These are phyloP conservation scores for Dipteronia dyeriana DNA, from an alignment of 345 rosid genomes.

Conservation along the genomic window DNA sequence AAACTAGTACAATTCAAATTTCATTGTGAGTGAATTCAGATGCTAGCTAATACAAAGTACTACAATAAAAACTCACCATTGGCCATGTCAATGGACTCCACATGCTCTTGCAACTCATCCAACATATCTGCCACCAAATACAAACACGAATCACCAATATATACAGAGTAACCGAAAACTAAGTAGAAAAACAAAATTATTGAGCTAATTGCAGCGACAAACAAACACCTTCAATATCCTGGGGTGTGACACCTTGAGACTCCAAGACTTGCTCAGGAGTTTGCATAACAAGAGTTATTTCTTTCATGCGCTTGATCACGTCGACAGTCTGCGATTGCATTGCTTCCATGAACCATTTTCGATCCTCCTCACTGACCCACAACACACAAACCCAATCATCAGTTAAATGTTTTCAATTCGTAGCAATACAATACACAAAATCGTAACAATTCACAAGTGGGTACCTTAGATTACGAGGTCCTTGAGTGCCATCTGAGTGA, in stretches of 20 bases:
- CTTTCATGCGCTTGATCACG: conserved; percentile 82
- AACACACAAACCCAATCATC: neutral
- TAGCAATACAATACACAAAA: neutral
- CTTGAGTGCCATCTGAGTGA: conserved; percentile 71
- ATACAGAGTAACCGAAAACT: neutral
- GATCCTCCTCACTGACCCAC: conserved; percentile 70
- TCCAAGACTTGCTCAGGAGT: conserved; percentile 67
- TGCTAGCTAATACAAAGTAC: neutral
- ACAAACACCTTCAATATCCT: conserved; percentile 69
- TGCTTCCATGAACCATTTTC: conserved; percentile 94
- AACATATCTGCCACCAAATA: conserved; percentile 48
- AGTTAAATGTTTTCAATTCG: neutral
- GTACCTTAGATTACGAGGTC: conserved; percentile 64
- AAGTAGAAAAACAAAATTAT: neutral
- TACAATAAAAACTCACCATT: conserved; percentile 36
- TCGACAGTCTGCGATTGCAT: conserved; percentile 81
- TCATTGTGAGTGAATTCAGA: neutral
- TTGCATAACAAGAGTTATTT: conserved; percentile 79
- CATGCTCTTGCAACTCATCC: conserved; percentile 76
- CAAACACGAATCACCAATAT: no score
- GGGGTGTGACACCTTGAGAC: conserved; percentile 69
- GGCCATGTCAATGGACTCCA: conserved; percentile 61
- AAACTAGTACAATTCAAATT: neutral
- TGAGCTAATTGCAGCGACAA: neutral
- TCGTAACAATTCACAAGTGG: neutral